These are phyloP conservation scores for Kazachstania africana DNA, from an alignment of 805 yeast genomes.

Conservation along the genomic window DNA sequence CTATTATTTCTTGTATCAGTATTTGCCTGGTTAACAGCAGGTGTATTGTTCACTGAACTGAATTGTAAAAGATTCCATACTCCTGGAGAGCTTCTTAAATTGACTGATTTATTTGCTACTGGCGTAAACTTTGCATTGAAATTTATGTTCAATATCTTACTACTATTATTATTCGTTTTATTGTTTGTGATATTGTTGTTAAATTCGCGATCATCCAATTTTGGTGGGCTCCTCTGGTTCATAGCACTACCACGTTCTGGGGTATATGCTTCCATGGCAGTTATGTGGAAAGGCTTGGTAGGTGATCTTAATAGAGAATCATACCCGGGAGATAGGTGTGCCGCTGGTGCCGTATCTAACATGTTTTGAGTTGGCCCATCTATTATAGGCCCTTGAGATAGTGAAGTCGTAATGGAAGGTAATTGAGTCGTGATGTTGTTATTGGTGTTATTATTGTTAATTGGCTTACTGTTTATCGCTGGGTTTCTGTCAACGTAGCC, in stretches of 20 bases:
- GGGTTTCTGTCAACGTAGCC: background rate
- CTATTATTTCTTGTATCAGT: slow-evolving; percentile 4
- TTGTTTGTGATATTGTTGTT: slow-evolving; percentile 1
- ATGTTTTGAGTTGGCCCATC: background rate
- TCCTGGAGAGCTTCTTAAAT: slow-evolving; percentile 57
- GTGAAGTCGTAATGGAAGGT: slow-evolving; percentile 3
- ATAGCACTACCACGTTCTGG: slow-evolving; percentile 42
- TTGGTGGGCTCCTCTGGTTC: slow-evolving; percentile 15
- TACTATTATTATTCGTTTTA: background rate
- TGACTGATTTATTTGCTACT: slow-evolving; percentile 8
- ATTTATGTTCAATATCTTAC: background rate
- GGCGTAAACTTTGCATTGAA: slow-evolving; percentile 6
- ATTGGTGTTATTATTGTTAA: slow-evolving; percentile 1
- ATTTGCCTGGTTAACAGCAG: slow-evolving; percentile 17
- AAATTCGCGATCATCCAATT: slow-evolving; percentile 10
- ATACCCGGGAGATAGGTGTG: slow-evolving; percentile 15
- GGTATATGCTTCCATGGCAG: slow-evolving; percentile 52
- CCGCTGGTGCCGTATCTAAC: background rate
- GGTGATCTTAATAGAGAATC: slow-evolving; percentile 26
- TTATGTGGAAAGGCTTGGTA: slow-evolving; percentile 33
- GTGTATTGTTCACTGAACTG: slow-evolving; percentile 32
- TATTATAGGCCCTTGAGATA: background rate
- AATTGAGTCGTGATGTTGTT: background rate
- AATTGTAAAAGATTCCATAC: slow-evolving; percentile 89
- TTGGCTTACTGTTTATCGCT: slow-evolving; percentile 1